A percentile compares a stretch with the other conserved stretches of the same genome.
phyloP scores from a whole-genome alignment of 2,329 filamentous ascomycete genomes.

The Scedosporium dehoogii region DNA sequence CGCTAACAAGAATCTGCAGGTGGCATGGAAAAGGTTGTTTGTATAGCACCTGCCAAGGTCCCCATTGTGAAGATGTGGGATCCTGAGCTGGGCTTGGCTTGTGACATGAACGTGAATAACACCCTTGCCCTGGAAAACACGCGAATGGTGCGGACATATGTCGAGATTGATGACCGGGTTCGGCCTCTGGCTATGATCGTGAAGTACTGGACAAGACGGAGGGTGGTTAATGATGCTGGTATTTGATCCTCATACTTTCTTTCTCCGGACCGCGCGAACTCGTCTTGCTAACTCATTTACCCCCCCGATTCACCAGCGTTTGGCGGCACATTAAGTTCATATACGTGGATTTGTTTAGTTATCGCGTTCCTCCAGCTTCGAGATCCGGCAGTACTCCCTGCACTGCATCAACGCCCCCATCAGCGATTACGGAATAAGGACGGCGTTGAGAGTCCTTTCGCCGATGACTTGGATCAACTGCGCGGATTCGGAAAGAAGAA shows the following conservation, averaged over 20 bases:
- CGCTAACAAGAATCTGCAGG: slow-evolving; percentile 46
- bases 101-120: slow-evolving; percentile 99
- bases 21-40: slow-evolving; percentile 94
- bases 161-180: slow-evolving; percentile 84
- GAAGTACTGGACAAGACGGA: slow-evolving; percentile 91
- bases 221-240: slow-evolving; percentile 95
- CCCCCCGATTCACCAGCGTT: slow-evolving; percentile 47
- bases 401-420: slow-evolving; percentile 65
- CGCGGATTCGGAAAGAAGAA: slow-evolving; percentile 68
- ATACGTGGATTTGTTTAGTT: slow-evolving; percentile 98
- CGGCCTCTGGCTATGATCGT: slow-evolving; percentile 91
- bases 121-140: slow-evolving; percentile 92
- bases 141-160: slow-evolving; percentile 94
- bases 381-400: slow-evolving; percentile 72
- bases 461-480: slow-evolving; percentile 72
- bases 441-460: slow-evolving; percentile 66
- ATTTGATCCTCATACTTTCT: slow-evolving; percentile 27
- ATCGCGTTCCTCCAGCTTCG: slow-evolving; percentile 91
- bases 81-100: slow-evolving; percentile 77
- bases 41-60: slow-evolving; percentile 88
- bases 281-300: neutral
- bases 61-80: slow-evolving; percentile 99
- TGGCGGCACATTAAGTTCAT: slow-evolving; percentile 90
- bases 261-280: neutral
- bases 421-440: slow-evolving; percentile 47